phyloP scores from a whole-genome alignment of 768 basidiomycete species.

The Hydnomerulius pinastri region DNA sequence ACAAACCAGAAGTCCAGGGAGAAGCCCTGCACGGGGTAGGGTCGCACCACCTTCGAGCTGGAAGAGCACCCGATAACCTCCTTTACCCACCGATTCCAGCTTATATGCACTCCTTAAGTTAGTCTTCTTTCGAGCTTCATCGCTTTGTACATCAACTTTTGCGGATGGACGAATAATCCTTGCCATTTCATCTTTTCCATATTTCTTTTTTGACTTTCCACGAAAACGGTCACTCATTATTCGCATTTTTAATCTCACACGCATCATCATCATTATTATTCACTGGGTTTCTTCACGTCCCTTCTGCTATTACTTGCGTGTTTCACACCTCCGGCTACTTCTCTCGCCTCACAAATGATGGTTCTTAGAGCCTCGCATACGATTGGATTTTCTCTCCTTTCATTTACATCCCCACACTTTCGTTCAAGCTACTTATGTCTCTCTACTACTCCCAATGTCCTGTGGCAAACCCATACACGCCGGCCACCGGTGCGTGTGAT shows the following conservation, averaged over 20 bases:
- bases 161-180: neutral
- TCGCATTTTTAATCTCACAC: slow-evolving; percentile 5
- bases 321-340: no score
- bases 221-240: slow-evolving; percentile 8
- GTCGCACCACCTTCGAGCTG: slow-evolving; percentile 66
- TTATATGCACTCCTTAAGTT: neutral
- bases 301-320: no score
- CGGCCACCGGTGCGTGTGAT: no score
- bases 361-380: neutral
- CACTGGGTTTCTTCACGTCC: neutral
- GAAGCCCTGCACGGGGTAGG: slow-evolving; percentile 24
- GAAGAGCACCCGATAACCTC: slow-evolving; percentile 38
- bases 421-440: neutral
- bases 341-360: neutral
- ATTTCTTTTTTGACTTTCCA: neutral
- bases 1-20: slow-evolving; percentile 15
- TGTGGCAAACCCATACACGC: no score
- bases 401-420: no score
- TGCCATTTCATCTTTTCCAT: neutral
- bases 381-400: neutral
- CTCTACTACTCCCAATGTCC: neutral
- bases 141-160: neutral
- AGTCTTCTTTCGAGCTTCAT: neutral
- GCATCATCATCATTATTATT: neutral
- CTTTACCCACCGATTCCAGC: neutral